Base-by-base conservation (phyloP, 805 yeast species). In the Saccharomycopsis sp. region DNA sequence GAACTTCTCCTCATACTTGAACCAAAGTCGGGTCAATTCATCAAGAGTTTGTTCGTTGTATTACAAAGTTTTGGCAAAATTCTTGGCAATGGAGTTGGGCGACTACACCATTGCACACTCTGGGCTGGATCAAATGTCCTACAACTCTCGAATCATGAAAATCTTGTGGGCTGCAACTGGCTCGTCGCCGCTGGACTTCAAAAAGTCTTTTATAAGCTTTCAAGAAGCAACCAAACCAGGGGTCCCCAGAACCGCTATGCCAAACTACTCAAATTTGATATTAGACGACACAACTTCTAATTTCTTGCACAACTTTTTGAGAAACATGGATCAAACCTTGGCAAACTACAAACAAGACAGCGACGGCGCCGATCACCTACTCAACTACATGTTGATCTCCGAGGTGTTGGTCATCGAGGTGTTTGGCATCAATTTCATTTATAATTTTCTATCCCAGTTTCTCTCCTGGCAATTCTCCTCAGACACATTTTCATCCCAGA, bases 401-500 rank as follows among this genome's bases (percentile, higher is more conserved):
- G 31, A 48, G 29, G 26, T 52, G 20, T 30, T 50, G 6, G 43
- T 65, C 22, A 42, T 58, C 16, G 42, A 51, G 8, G 58, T 58
- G 20, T 64, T 64, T 39, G 79, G 78, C 1, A 54, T 71, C 36
- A 73, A 72, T 49, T 64, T 70, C 19, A 50, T 69, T 17, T 62
- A 56, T 44, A 69, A 69, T 46, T 66, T 63, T 36, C 43, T 72
- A 3, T 68, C 74, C 2, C 68, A 63, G 48, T 65, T 70, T 46
- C 60, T 60, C 41, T 62, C 61, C 41, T 72, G 76, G 76, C 58
- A 56, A 33, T 30, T 10, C 5, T 18, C n/a, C n/a, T n/a, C n/a
- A n/a, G n/a, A n/a, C n/a, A n/a, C n/a, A n/a, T n/a, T n/a, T n/a
- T n/a, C n/a, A n/a, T n/a, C n/a, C n/a, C n/a, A n/a, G n/a, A n/a